phyloP scores from a whole-genome alignment of 2,329 filamentous ascomycete genomes.

The Botryotinia convoluta region DNA sequence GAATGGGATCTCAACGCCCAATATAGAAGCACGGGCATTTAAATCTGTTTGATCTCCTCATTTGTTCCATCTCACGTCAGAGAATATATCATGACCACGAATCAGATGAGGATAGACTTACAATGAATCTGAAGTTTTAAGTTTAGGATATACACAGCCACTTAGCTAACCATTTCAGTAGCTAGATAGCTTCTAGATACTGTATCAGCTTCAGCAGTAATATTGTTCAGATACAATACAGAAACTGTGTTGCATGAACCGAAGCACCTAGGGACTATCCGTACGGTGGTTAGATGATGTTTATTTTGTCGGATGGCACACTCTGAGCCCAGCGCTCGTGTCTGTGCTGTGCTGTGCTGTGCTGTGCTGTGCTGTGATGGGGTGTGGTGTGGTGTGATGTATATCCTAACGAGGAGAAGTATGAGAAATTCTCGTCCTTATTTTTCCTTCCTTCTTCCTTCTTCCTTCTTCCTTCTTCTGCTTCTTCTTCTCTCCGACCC shows the following conservation, averaged over 20 bases:
- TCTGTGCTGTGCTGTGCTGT: background rate
- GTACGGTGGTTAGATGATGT: background rate
- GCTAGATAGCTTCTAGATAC: background rate
- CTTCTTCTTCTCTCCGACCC: background rate
- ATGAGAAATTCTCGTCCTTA: background rate
- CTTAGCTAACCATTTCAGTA: background rate
- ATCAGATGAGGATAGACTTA: conserved; percentile 9
- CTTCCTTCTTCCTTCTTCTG: background rate
- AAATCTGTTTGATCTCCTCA: conserved; percentile 10
- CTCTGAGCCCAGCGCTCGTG: background rate
- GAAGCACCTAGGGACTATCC: conserved; percentile 11
- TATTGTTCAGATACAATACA: conserved; percentile 14
- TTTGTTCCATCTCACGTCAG: conserved; percentile 22
- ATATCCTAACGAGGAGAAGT: background rate
- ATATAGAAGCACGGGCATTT: conserved; percentile 16
- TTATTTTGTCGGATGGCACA: conserved; percentile 13
- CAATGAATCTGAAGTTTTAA: conserved; percentile 13
- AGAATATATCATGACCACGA: conserved; percentile 4
- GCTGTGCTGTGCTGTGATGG: background rate
- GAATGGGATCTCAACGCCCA: conserved; percentile 6
- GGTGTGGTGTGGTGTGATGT: background rate
- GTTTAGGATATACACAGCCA: conserved; percentile 13
- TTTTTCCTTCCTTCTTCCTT: background rate
- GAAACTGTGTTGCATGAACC: conserved; percentile 7
- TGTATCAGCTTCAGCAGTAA: background rate